Base-by-base conservation (phyloP, 2,329 filamentous ascomycete genomes). In the Karstenula rhodostoma region DNA sequence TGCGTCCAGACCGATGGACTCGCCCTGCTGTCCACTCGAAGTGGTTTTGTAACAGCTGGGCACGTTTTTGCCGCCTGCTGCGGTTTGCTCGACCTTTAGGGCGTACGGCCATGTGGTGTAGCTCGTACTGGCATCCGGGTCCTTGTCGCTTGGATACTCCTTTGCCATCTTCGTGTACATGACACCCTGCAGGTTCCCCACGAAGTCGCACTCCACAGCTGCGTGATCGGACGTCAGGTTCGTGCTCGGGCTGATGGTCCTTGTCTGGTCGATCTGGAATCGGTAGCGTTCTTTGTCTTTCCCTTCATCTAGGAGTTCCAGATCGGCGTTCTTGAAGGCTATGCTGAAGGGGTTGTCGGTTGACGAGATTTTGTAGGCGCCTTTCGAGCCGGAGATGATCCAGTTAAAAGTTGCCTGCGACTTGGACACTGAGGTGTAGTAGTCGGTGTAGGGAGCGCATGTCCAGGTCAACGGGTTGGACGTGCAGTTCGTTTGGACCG, bases 371-470 rank as follows among this genome's bases (percentile, higher is more conserved):
- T 77, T 77, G 74, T 84, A 87, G 1, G 65, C 63, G 4, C 67
- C 72, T 4, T 61, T 19, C 0, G 79, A 77, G 1, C 78, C 77
- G 2, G 75, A 74, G 59, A 91, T 87, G 59, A 85, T 80, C 88
- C 88, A 91, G 71, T 85, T 82, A 74, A 90, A 89, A 7, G 82
- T 85, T 0, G 85, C 80, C 4, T 81, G 72, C 22, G 80, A 77
- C 4, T 76, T 76, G 7, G 79, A 73, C 10, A 72, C 69, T 15
- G 79, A 74, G 17, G 77, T 66, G 49, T 78, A 75, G 75, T 86
- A 88, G 32, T 81, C 80, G 2, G 76, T 78, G 68, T 84, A 85
- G 1, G 88, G 87, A 61, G 83, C 86, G 79, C 89, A 91, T 57
- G 80, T 80, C 86, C 88, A 91, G 1, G 87, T 87, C 4, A 80